Base-by-base conservation (phyloP, 2,329 filamentous ascomycete species). In the Massarina eburnea region DNA sequence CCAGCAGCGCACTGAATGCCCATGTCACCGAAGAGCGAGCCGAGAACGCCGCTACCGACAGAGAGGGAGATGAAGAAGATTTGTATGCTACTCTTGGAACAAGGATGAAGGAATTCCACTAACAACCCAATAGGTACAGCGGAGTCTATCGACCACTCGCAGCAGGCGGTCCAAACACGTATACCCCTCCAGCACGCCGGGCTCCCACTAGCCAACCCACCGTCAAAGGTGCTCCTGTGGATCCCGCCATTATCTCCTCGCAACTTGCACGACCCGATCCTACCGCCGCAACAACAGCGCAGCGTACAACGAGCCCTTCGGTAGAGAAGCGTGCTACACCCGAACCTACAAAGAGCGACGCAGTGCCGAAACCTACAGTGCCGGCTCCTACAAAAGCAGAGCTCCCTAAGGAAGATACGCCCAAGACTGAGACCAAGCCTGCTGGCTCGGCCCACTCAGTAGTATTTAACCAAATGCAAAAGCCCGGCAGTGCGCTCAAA, bases 11-110 rank as follows among this genome's bases (percentile, higher is more conserved):
- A 7, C 80, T 81, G 27, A 96, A 94, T 43, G 75, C 86, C 4
- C 94, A 99, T 64, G 82, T 96, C 46, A 88, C 89, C 3, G 94
- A 97, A 71, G 94, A 99, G 75, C 85, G 91, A 63, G 81, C 90
- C 41, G 76, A 82, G n/a, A 80, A 79, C 10, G 76, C 79, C 8
- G 79, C 82, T 30, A 81, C 86, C 41, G 83, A 84, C 41, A 84
- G 81, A 46, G 85, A 83, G 12, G 71, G 80, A 21, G 89, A 96
- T 54, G 94, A 99, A 71, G 94, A 99, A 73, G 91, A 95, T 66
- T 96, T 94, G 84, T 91, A 79, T 59, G 81, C 68, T 19, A 26
- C 15, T n/a, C 12, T 29, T 38, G 30, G 22, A 38, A 10, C 22
- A 39, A 29, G 20, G 18, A 14, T 8, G 4, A 10, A 19, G 27